Conservation (phyloP, 2,329 filamentous ascomycete genomes). For the Paracoccidioides lutzii region DNA sequence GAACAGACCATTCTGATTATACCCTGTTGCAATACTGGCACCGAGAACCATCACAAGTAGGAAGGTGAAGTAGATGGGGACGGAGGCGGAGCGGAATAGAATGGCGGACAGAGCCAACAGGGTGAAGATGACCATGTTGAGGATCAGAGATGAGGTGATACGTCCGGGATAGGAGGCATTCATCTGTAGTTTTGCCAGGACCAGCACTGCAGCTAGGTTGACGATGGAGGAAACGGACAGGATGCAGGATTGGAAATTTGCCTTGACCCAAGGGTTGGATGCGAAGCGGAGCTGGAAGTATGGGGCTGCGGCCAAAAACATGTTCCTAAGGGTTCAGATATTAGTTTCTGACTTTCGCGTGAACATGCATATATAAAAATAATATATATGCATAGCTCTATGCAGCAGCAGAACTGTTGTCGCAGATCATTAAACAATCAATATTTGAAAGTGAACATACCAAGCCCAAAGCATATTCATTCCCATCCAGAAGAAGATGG, state of each 20-base stretch:
- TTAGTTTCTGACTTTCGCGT: neutral
- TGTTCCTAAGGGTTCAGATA: conserved; percentile 55
- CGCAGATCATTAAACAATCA: too few relatives aligned
- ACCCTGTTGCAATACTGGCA: conserved; percentile 66
- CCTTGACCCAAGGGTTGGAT: conserved; percentile 54
- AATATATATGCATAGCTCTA: neutral
- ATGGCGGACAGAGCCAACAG: conserved; percentile 71
- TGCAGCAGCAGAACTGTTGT: too few relatives aligned
- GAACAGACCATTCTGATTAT: conserved; percentile 90
- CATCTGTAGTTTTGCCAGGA: conserved; percentile 68
- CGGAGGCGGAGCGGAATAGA: conserved; percentile 48
- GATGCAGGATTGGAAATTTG: conserved; percentile 82
- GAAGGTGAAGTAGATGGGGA: conserved; percentile 63
- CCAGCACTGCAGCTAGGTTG: conserved; percentile 62
- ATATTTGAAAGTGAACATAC: conserved; percentile 38
- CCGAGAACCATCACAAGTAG: conserved; percentile 67
- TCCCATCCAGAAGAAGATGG: conserved; percentile 71
- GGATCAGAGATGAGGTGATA: conserved; percentile 61
- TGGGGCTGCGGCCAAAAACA: conserved; percentile 89
- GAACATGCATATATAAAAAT: conserved; percentile 4
- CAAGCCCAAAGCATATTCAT: conserved; percentile 96
- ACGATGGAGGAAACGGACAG: conserved; percentile 74
- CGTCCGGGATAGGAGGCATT: conserved; percentile 78
- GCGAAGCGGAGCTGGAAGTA: conserved; percentile 81
- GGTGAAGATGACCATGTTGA: conserved; percentile 66